These are phyloP conservation scores for Misopates orontium DNA, from an alignment of 257 asterid genomes.

Conservation along the genomic window DNA sequence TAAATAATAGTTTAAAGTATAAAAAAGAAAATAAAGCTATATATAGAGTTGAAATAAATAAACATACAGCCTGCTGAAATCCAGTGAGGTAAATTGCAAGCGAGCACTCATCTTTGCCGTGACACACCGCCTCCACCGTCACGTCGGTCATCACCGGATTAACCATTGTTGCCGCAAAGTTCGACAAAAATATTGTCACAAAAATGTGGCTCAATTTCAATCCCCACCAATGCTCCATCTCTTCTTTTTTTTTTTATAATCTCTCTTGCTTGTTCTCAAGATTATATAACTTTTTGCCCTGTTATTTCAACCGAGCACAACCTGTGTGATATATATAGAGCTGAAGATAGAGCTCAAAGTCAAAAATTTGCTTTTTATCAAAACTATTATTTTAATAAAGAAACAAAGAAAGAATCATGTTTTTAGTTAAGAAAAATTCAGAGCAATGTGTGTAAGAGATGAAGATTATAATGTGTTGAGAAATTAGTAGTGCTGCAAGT, in stretches of 20 bases:
- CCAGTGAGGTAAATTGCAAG: constrained; percentile 18
- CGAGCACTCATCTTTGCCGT: constrained; percentile 15
- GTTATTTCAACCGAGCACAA: no score
- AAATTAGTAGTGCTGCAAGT: no score
- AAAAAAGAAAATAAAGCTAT: background rate
- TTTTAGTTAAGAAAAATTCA: no score
- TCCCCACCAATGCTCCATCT: constrained; percentile 8
- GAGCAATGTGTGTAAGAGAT: no score
- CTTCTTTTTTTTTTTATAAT: background rate
- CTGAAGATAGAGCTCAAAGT: no score
- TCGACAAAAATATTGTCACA: constrained; percentile 9
- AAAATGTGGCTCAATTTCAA: constrained; percentile 7
- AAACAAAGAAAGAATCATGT: no score
- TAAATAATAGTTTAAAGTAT: no score
- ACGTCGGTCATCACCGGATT: constrained; percentile 14
- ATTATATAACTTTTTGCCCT: no score
- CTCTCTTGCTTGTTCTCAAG: background rate
- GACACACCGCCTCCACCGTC: constrained; percentile 16
- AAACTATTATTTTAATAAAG: no score
- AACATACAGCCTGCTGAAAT: constrained; percentile 14
- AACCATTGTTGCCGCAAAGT: background rate
- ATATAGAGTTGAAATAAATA: background rate
- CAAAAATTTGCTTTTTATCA: no score
- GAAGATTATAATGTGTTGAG: no score
- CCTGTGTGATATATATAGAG: no score